Conservation (phyloP, 1,284 basidiomycete genomes). For the Malassezia globosa region DNA sequence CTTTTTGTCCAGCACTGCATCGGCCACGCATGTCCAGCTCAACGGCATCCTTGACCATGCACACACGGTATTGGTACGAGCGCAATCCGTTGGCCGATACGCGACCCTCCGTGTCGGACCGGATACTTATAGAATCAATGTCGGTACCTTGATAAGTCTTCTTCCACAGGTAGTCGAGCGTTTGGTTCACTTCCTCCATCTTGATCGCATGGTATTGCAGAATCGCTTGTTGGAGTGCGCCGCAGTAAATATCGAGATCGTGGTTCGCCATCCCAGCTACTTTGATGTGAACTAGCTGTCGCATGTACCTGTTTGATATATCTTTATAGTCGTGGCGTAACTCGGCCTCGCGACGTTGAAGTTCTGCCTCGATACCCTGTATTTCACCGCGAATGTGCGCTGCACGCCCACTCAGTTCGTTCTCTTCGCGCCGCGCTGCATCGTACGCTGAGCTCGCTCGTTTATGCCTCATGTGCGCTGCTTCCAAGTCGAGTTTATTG, state of each 20-base stretch:
- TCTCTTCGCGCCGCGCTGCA: constrained; percentile 60
- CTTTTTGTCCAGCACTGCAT: constrained; percentile 96
- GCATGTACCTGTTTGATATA: constrained; percentile 70
- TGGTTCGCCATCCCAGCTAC: constrained; percentile 38
- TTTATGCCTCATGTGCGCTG: constrained; percentile 49
- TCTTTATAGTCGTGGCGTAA: constrained; percentile 71
- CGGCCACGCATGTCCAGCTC: constrained; percentile 99
- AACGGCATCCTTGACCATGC: constrained; percentile 94
- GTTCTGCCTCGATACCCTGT: constrained; percentile 29
- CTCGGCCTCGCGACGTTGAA: constrained; percentile 57
- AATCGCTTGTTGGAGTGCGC: constrained; percentile 85
- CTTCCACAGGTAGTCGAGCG: constrained; percentile 65
- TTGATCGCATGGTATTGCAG: constrained; percentile 97
- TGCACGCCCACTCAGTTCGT: constrained; percentile 59
- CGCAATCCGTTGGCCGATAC: constrained; percentile 44
- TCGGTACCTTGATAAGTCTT: constrained; percentile 99
- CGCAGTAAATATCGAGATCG: constrained; percentile 82
- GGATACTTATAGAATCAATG: constrained; percentile 93
- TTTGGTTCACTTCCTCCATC: constrained; percentile 99
- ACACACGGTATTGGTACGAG: constrained; percentile 94
- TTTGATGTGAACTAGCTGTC: constrained; percentile 88
- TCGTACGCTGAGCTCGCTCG: constrained; percentile 74
- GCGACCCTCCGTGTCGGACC: constrained; percentile 73
- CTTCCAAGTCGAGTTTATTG: constrained; percentile 47
- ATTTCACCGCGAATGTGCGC: constrained; percentile 36